Evolutionary conservation across 768 basidiomycete species (phyloP), one percentile per base, ranked within the genome.

Genomic region (Piloderma croceum): DNA sequence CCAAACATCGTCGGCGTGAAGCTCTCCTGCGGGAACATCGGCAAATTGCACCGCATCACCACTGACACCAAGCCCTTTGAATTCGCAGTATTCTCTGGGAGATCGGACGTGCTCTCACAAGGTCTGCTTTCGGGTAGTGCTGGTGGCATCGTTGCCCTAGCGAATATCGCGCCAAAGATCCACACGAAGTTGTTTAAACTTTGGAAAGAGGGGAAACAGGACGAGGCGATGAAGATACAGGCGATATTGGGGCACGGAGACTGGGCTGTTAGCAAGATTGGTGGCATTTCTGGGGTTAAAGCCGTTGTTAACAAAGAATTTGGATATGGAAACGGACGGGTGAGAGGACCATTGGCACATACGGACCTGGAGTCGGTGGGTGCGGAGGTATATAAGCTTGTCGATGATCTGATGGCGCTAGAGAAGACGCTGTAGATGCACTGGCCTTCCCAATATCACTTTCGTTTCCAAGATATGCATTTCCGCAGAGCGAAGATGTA

Each of bases 1-100:
- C 84, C 84, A 5, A 90, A 91, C 62, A 87, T 89, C 48, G 83
- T 90, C 44, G 90, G 90, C 43, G 79, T 76, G 37, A 91, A 86
- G 62, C 70, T 92, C 18, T 90, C 90, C 23, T 90, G 88, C 56
- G 88, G 83, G 4, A 83, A 80, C 50, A 78, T 92, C 42, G 87
- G 88, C 17, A 92, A 90, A 59, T 77, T 89, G 33, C 79, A 83
- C 39, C 80, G 89, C 13, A 67, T 91, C 32, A 74, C 81, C 10
- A 74, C 78, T 4, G 65, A 73, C 24, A 76, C 78, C 46, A 61
- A 75, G 5, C 47, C 68, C 3, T 54, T 64, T 3, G 66, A 78
- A 31, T 83, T 86, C 49, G 74, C 80, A 3, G 76, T 86, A n/a
- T 81, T 82, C 51, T 75, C 85, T 9, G 89, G 90, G 2, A 77